These are phyloP conservation scores for Paraconiothyrium sp. DNA, from an alignment of 2,329 filamentous ascomycete genomes.

Conservation along the genomic window DNA sequence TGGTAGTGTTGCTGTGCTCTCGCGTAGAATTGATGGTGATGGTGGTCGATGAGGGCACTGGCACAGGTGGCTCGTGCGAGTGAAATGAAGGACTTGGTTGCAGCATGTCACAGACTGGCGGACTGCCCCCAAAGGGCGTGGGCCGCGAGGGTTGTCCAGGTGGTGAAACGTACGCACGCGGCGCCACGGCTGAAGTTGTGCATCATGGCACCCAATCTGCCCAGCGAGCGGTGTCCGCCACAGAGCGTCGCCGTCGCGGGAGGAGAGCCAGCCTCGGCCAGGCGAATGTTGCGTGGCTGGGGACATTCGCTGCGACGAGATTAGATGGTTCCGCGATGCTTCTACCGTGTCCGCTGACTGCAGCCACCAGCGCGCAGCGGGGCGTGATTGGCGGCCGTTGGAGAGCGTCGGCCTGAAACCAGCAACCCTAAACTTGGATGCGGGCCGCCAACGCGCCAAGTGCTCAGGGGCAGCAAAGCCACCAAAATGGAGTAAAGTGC, in stretches of 20 bases:
- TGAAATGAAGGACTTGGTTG: slow-evolving; percentile 4
- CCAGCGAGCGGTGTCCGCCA: slow-evolving; percentile 9
- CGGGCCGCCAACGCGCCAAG: slow-evolving; percentile 11
- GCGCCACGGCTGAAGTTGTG: slow-evolving; percentile 2
- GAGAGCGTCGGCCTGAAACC: not conserved
- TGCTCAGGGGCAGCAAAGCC: slow-evolving; percentile 9
- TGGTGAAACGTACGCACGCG: slow-evolving; percentile 18
- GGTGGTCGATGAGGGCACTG: not conserved
- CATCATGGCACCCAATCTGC: not conserved
- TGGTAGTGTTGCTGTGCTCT: not conserved
- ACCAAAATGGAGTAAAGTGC: not conserved
- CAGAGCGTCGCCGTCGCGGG: not conserved
- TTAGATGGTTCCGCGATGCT: not conserved
- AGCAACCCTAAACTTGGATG: slow-evolving; percentile 4
- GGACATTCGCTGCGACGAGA: slow-evolving; percentile 15
- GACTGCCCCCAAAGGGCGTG: slow-evolving; percentile 8
- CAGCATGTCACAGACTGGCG: slow-evolving; percentile 6
- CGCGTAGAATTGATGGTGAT: not conserved
- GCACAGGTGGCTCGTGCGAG: not conserved
- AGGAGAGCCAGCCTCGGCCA: too few relatives aligned
- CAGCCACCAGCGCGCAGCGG: slow-evolving; percentile 2
- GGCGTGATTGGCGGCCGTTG: not conserved
- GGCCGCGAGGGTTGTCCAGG: slow-evolving; percentile 3
- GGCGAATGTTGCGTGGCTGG: not conserved
- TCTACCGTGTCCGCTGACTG: slow-evolving; percentile 4